Evolutionary conservation across 257 asterid genomes (phyloP).

Genomic region (Cinchona pubescens): DNA sequence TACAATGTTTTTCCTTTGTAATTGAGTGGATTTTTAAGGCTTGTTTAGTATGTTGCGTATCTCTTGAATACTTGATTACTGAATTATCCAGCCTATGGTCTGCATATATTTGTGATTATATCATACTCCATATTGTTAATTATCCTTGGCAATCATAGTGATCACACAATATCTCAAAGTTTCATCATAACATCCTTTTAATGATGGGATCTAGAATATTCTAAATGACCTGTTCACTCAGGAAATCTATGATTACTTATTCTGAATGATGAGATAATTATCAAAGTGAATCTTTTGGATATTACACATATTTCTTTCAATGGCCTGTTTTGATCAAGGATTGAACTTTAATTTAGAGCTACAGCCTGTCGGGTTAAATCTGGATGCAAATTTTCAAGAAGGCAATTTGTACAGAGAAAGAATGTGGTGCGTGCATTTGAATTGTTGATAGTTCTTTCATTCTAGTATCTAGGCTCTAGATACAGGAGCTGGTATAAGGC

Average conservation of each 20-base stretch:
- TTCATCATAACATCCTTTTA: background rate
- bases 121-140: background rate
- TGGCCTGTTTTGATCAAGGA: background rate
- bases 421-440: background rate
- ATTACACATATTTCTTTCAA: background rate
- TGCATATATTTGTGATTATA: background rate
- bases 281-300: background rate
- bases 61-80: background rate
- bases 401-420: background rate
- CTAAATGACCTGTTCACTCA: background rate
- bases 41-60: background rate
- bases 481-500: background rate
- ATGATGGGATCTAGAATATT: background rate
- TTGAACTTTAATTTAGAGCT: background rate
- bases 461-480: background rate
- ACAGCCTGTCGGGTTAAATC: background rate
- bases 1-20: background rate
- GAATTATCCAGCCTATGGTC: background rate
- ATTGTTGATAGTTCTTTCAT: background rate
- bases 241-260: background rate
- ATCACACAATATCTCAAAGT: background rate
- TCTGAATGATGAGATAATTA: background rate
- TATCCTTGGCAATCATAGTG: background rate
- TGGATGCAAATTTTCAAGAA: background rate
- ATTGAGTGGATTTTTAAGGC: background rate